phyloP scores from a whole-genome alignment of 164 flowering plant species.

The Platanus orientalis region DNA sequence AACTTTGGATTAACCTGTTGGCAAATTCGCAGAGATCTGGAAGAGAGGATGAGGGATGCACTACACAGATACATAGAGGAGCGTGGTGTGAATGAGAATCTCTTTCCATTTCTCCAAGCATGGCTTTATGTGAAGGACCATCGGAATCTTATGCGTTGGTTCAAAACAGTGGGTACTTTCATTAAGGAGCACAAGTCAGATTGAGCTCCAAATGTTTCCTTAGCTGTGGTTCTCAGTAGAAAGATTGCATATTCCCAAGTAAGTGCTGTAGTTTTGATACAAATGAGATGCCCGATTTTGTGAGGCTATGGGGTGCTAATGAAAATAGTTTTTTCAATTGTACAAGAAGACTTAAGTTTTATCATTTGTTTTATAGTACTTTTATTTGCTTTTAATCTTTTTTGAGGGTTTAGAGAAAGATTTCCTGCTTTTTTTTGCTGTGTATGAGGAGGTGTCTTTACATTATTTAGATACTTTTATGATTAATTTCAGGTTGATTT shows the following conservation, averaged over 20 bases:
- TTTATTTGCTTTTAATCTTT: too few relatives aligned
- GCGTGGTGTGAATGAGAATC: slow-evolving; percentile 77
- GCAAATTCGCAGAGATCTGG: slow-evolving; percentile 52
- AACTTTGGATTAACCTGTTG: neutral
- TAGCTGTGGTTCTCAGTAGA: neutral
- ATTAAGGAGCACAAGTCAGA: slow-evolving; percentile 33
- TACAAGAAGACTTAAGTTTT: neutral
- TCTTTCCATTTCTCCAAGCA: slow-evolving; percentile 88
- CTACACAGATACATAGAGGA: slow-evolving; percentile 67
- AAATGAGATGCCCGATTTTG: neutral
- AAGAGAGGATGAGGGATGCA: slow-evolving; percentile 58
- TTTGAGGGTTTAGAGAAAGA: too few relatives aligned
- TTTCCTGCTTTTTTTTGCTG: too few relatives aligned
- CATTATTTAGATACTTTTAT: too few relatives aligned
- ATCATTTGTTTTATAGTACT: too few relatives aligned
- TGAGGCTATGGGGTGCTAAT: neutral
- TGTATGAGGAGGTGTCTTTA: too few relatives aligned
- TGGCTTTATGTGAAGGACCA: slow-evolving; percentile 97
- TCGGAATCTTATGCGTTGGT: slow-evolving; percentile 74
- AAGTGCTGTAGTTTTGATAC: slow-evolving; percentile 1
- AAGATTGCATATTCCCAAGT: neutral
- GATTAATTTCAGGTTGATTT: too few relatives aligned
- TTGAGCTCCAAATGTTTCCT: slow-evolving; percentile 9
- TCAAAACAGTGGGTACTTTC: slow-evolving; percentile 60
- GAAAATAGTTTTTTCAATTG: neutral